A percentile compares a stretch with the other conserved stretches of the same genome.
These are phyloP conservation scores for Capronia epimyces DNA, from an alignment of 2,329 filamentous ascomycete species.

Conservation along the genomic window DNA sequence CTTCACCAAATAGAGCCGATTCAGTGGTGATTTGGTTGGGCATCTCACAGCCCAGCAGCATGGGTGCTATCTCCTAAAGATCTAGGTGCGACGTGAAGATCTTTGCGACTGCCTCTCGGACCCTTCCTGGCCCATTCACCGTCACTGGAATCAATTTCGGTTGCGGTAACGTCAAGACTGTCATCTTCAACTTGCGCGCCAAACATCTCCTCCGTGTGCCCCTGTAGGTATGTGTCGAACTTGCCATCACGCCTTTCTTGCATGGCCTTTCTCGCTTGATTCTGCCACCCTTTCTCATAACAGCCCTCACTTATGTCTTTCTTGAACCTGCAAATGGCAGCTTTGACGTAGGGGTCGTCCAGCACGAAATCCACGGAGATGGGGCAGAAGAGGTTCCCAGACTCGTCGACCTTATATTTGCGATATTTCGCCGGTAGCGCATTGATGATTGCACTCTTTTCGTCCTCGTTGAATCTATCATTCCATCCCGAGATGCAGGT, in stretches of 20 bases:
- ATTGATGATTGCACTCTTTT: constrained; percentile 25
- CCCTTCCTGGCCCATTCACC: constrained; percentile 6
- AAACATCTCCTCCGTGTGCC: constrained; percentile 53
- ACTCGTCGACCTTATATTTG: constrained; percentile 15
- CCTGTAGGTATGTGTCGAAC: constrained; percentile 53
- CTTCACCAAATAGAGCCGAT: too few species aligned
- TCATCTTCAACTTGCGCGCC: constrained; percentile 44
- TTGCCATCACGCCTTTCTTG: constrained; percentile 48
- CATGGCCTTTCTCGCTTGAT: constrained; percentile 50
- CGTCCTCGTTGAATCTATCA: constrained; percentile 20
- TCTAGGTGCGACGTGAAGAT: background rate
- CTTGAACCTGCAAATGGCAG: constrained; percentile 43
- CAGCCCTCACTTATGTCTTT: constrained; percentile 51
- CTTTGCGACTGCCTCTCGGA: background rate
- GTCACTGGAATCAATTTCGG: constrained; percentile 11
- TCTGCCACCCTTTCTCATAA: constrained; percentile 54
- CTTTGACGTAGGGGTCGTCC: constrained; percentile 24
- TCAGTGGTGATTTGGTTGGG: too few species aligned
- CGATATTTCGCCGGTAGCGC: constrained; percentile 18
- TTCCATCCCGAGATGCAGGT: constrained; percentile 22
- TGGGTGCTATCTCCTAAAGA: too few species aligned
- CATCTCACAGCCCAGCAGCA: too few species aligned
- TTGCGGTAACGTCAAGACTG: constrained; percentile 1
- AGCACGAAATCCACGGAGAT: constrained; percentile 16
- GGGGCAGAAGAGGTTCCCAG: constrained; percentile 18